phyloP scores from a whole-genome alignment of 1,284 basidiomycete genomes.

The Somion occarium region DNA sequence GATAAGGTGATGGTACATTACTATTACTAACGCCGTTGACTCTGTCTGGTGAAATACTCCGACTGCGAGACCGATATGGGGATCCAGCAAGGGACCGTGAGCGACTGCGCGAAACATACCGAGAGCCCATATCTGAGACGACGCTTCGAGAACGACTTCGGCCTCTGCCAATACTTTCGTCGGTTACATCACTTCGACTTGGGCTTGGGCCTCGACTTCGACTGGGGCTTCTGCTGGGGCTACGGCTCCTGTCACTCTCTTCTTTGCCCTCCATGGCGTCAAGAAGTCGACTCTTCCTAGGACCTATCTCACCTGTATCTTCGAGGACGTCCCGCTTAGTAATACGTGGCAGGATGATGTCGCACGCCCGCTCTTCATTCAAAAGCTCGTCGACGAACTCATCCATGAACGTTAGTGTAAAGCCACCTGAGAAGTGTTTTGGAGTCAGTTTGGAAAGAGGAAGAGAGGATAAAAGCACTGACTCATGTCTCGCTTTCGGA shows the following conservation, averaged over 20 bases:
- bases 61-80: conserved; percentile 48
- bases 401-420: conserved; percentile 84
- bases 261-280: conserved; percentile 76
- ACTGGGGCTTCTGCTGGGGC: conserved; percentile 29
- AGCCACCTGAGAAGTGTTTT: conserved; percentile 55
- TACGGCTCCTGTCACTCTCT: conserved; percentile 34
- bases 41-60: conserved; percentile 56
- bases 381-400: conserved; percentile 88
- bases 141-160: conserved; percentile 26
- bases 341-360: conserved; percentile 92
- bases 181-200: too few relatives aligned
- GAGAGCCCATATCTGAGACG: conserved; percentile 43
- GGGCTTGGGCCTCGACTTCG: conserved; percentile 19
- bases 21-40: conserved; percentile 33
- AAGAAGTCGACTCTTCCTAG: conserved; percentile 75
- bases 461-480: conserved; percentile 24
- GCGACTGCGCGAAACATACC: conserved; percentile 60
- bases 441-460: neutral
- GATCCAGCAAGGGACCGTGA: conserved; percentile 46
- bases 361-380: conserved; percentile 89
- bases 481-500: conserved; percentile 82
- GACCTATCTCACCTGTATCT: conserved; percentile 85
- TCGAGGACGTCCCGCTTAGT: conserved; percentile 85
- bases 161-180: conserved; percentile 23
- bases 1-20: conserved; percentile 11